These are phyloP conservation scores for Carex littledalei DNA, from an alignment of 176 grass and related monocot genomes.

Conservation along the genomic window DNA sequence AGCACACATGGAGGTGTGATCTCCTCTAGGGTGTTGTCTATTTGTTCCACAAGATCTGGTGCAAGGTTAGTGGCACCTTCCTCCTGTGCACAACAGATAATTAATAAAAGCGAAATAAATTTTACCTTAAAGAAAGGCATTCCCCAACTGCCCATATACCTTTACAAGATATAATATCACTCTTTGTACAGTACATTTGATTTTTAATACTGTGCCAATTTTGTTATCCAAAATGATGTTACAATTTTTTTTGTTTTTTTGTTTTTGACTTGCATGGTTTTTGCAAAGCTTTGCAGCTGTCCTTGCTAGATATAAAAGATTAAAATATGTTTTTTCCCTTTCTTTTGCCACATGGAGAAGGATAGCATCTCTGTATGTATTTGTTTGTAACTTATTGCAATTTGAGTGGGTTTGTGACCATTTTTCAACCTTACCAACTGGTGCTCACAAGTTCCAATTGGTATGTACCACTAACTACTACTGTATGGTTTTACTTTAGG, in stretches of 20 bases:
- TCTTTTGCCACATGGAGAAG: background rate
- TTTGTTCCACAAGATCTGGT: conserved; percentile 64
- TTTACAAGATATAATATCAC: background rate
- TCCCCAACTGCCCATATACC: background rate
- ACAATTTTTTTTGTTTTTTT: background rate
- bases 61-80: conserved; percentile 94
- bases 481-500: background rate
- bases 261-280: background rate
- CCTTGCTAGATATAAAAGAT: background rate
- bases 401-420: background rate
- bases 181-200: background rate
- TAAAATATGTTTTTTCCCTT: background rate
- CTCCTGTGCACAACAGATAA: conserved; percentile 41
- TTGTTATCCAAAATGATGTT: background rate
- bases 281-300: background rate
- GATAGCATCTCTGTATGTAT: background rate
- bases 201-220: background rate
- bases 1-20: conserved; percentile 82
- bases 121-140: background rate
- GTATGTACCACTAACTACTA: background rate
- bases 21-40: conserved; percentile 93
- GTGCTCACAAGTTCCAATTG: background rate
- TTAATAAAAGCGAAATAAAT: background rate
- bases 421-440: background rate
- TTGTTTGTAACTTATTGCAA: background rate